Conservation (phyloP, 257 asterid species). For the Solanum corneliomulleri region DNA sequence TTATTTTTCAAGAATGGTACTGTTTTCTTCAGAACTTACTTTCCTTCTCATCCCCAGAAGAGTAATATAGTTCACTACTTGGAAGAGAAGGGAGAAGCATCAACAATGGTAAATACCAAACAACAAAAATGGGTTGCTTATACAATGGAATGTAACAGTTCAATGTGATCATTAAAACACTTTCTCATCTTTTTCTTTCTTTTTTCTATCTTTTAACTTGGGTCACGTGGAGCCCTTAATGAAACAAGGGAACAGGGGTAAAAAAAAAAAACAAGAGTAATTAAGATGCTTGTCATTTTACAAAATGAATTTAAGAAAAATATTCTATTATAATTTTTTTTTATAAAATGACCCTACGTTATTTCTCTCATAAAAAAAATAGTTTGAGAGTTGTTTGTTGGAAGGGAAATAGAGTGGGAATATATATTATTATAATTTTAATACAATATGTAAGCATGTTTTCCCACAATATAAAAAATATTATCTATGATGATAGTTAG, state of each 20-base stretch:
- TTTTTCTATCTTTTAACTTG: background rate
- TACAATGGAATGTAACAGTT: background rate
- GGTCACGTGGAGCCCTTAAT: background rate
- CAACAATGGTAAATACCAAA: background rate
- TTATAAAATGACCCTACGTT: no score
- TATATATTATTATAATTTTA: no score
- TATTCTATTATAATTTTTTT: no score
- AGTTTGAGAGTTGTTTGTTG: background rate
- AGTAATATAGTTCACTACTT: background rate
- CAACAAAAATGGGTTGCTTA: background rate
- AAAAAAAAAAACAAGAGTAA: no score
- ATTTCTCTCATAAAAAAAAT: no score
- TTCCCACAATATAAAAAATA: background rate
- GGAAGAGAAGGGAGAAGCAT: slow-evolving; percentile 4
- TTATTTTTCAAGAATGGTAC: background rate
- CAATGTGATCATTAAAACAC: background rate
- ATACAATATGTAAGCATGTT: background rate
- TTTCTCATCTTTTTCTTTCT: background rate
- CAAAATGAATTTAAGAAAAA: background rate
- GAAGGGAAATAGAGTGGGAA: background rate
- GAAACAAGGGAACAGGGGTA: background rate
- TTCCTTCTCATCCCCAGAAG: slow-evolving; percentile 1
- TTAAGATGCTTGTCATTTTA: no score
- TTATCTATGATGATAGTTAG: background rate
- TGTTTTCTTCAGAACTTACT: background rate